A percentile compares a stretch with the other conserved stretches of the same genome.
Conservation (phyloP, 306 rosid genomes). For the Quercus engelmannii region DNA sequence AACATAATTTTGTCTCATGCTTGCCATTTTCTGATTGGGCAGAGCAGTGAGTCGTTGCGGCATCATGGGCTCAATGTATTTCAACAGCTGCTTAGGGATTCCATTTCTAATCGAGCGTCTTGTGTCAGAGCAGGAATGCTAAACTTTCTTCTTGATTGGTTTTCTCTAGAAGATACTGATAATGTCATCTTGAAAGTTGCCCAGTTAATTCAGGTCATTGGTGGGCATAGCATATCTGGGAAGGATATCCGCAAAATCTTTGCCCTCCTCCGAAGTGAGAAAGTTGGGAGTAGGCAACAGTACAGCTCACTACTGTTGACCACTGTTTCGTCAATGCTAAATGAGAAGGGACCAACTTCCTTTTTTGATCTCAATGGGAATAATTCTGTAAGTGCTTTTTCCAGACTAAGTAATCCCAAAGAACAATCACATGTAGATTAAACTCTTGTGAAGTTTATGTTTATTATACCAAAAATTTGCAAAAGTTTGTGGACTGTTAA, state of each 20-base stretch:
- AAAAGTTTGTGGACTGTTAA: neutral
- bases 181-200: slow-evolving; percentile 70
- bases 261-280: slow-evolving; percentile 88
- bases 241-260: slow-evolving; percentile 96
- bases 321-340: slow-evolving; percentile 80
- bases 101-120: slow-evolving; percentile 91
- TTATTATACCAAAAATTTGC: neutral
- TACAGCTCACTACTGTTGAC: slow-evolving; percentile 82
- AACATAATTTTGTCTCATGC: slow-evolving; percentile 34
- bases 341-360: slow-evolving; percentile 97
- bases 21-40: slow-evolving; percentile 79
- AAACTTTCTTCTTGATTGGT: slow-evolving; percentile 94
- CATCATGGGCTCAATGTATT: slow-evolving; percentile 72
- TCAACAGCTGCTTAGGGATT: slow-evolving; percentile 79
- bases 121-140: slow-evolving; percentile 99
- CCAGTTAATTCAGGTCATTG: slow-evolving; percentile 84
- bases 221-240: slow-evolving; percentile 98
- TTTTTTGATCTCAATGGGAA: slow-evolving; percentile 82
- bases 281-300: slow-evolving; percentile 69
- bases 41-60: slow-evolving; percentile 92
- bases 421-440: slow-evolving; percentile 1
- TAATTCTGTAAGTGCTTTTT: slow-evolving; percentile 73
- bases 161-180: slow-evolving; percentile 72
- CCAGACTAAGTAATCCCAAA: slow-evolving; percentile 9
- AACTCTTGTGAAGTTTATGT: slow-evolving; percentile 1